Evolutionary conservation across 805 yeast species (phyloP).

Genomic region (Lipomyces chichibuensis): DNA sequence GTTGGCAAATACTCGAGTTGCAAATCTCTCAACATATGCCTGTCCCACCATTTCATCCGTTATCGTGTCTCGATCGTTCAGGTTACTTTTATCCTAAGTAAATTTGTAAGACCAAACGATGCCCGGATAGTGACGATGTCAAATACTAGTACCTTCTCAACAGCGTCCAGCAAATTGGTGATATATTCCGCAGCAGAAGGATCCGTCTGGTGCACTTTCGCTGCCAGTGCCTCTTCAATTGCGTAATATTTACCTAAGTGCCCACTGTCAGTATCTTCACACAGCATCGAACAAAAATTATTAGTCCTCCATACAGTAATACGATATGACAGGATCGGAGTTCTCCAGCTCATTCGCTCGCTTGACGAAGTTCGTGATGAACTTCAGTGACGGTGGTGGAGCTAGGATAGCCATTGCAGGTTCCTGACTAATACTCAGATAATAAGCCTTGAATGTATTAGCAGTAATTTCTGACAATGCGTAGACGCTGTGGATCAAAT

Average conservation of each 20-base stretch:
- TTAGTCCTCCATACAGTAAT: conserved; percentile 56
- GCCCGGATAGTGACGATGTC: not conserved
- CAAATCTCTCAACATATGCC: conserved; percentile 60
- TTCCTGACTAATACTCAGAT: not conserved
- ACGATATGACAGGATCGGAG: conserved; percentile 69
- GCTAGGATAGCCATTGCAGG: conserved; percentile 3
- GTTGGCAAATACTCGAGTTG: conserved; percentile 59
- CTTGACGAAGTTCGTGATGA: conserved; percentile 52
- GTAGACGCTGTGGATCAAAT: not conserved
- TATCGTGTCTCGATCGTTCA: conserved; percentile 53
- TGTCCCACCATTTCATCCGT: conserved; percentile 62
- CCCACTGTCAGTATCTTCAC: conserved; percentile 9
- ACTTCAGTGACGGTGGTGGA: conserved; percentile 31
- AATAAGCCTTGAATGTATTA: not conserved
- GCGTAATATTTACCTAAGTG: conserved; percentile 55
- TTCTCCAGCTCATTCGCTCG: conserved; percentile 61
- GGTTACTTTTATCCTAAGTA: conserved; percentile 23
- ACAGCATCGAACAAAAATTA: not conserved
- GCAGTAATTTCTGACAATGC: not conserved
- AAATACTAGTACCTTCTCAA: conserved; percentile 54
- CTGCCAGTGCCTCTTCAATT: conserved; percentile 67
- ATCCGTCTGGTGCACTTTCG: conserved; percentile 60
- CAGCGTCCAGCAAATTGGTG: conserved; percentile 62
- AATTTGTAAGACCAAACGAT: not conserved
- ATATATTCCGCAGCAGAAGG: conserved; percentile 64